Percentiles rank a stretch among this genome's conserved stretches.
Evolutionary conservation across 2,329 filamentous ascomycete genomes (phyloP).

Genomic region (Colletotrichum sp.): DNA sequence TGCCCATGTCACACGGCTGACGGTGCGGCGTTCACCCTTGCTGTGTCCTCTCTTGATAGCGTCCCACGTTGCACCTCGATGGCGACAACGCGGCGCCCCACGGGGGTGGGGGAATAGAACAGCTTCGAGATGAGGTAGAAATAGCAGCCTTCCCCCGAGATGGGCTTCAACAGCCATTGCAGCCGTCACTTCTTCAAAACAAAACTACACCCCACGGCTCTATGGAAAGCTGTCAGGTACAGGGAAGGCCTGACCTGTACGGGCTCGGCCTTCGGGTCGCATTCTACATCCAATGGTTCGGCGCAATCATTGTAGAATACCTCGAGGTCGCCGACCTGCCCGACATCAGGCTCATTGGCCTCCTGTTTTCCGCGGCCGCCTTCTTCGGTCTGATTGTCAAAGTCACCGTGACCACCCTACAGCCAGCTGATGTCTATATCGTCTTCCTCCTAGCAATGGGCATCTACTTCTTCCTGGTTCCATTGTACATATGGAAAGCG

Average conservation of each 20-base stretch:
- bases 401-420: slow-evolving; percentile 23
- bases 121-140: neutral
- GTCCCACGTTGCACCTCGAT: slow-evolving; percentile 10
- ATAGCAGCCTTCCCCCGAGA: neutral
- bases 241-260: slow-evolving; percentile 35
- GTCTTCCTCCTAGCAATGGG: slow-evolving; percentile 35
- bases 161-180: neutral
- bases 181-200: neutral
- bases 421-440: slow-evolving; percentile 36
- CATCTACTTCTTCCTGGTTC: slow-evolving; percentile 34
- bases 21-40: slow-evolving; percentile 2
- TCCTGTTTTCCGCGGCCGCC: slow-evolving; percentile 31
- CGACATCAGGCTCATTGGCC: slow-evolving; percentile 35
- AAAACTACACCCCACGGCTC: neutral
- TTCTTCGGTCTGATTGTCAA: slow-evolving; percentile 32
- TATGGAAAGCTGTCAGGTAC: slow-evolving; percentile 29
- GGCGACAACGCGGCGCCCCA: neutral
- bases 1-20: neutral
- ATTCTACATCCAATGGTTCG: slow-evolving; percentile 42
- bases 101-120: neutral
- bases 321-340: slow-evolving; percentile 30
- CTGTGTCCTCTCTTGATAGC: neutral
- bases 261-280: slow-evolving; percentile 38
- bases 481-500: slow-evolving; percentile 36
- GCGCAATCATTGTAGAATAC: slow-evolving; percentile 33